Conservation (phyloP, 345 rosid genomes). For the Heritiera littoralis region DNA sequence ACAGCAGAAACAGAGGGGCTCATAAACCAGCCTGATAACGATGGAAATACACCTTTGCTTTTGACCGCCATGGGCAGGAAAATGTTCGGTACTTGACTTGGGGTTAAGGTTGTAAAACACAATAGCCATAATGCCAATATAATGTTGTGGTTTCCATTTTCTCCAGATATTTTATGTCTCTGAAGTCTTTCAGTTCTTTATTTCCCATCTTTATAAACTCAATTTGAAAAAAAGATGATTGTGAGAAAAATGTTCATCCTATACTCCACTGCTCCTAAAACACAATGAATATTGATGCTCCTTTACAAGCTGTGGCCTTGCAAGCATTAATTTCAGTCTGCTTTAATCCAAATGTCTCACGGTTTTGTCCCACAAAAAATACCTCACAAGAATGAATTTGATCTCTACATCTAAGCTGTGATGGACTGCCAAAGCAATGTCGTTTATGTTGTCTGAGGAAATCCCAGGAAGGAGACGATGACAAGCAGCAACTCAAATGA, state of each 20-base stretch:
- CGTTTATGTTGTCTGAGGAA: too few relatives aligned
- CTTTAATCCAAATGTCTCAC: not conserved
- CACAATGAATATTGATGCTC: not conserved
- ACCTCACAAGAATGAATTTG: too few relatives aligned
- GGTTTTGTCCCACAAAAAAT: too few relatives aligned
- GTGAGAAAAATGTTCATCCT: not conserved
- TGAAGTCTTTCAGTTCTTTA: not conserved
- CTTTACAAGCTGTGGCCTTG: not conserved
- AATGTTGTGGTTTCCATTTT: too few relatives aligned
- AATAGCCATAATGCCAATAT: too few relatives aligned
- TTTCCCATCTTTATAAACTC: not conserved
- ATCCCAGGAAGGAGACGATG: too few relatives aligned
- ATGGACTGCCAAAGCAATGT: too few relatives aligned
- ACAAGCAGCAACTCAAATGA: too few relatives aligned
- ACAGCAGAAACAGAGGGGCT: not conserved
- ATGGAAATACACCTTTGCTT: constrained; percentile 10
- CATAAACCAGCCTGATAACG: not conserved
- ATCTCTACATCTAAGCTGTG: too few relatives aligned
- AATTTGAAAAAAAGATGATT: not conserved
- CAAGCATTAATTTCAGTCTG: not conserved
- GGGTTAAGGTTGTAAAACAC: not conserved
- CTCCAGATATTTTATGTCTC: not conserved
- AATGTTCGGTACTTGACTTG: not conserved
- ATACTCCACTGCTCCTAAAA: not conserved
- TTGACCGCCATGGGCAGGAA: not conserved